Conservation (phyloP, 2,329 filamentous ascomycete species). For the Sordariomycetes sp. region DNA sequence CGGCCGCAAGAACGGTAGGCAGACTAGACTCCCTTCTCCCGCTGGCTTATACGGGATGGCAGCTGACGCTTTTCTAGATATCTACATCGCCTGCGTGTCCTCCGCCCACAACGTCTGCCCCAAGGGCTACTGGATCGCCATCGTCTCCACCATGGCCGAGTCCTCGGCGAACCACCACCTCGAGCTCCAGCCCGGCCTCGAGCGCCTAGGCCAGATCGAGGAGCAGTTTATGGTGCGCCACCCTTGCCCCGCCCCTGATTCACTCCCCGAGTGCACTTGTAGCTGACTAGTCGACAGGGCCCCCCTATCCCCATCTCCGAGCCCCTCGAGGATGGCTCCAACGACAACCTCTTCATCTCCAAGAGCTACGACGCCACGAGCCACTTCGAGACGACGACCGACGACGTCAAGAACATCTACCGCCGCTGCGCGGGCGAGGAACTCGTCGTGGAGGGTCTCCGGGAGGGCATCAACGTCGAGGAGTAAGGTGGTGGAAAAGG, state of each 20-base stretch:
- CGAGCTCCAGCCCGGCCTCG: slow-evolving; percentile 83
- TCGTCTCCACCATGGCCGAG: slow-evolving; percentile 95
- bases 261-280: neutral
- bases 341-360: slow-evolving; percentile 91
- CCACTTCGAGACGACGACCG: slow-evolving; percentile 86
- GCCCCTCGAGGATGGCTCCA: slow-evolving; percentile 67
- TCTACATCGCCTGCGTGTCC: slow-evolving; percentile 94
- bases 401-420: slow-evolving; percentile 94
- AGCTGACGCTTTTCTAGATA: slow-evolving; percentile 41
- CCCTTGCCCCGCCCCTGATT: neutral
- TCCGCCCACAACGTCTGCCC: slow-evolving; percentile 96
- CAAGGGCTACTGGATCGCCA: slow-evolving; percentile 97
- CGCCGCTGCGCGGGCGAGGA: slow-evolving; percentile 70
- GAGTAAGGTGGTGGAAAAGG: slow-evolving; percentile 20
- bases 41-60: neutral
- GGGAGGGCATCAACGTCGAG: slow-evolving; percentile 66
- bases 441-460: slow-evolving; percentile 74
- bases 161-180: slow-evolving; percentile 84
- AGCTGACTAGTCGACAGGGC: slow-evolving; percentile 28
- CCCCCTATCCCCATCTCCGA: slow-evolving; percentile 89
- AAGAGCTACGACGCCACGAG: slow-evolving; percentile 98
- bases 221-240: slow-evolving; percentile 80
- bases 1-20: slow-evolving; percentile 83
- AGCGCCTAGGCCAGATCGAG: slow-evolving; percentile 84
- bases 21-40: neutral